Conservation (phyloP, 2,329 filamentous ascomycete genomes). For the Trichoderma cornu-damae region DNA sequence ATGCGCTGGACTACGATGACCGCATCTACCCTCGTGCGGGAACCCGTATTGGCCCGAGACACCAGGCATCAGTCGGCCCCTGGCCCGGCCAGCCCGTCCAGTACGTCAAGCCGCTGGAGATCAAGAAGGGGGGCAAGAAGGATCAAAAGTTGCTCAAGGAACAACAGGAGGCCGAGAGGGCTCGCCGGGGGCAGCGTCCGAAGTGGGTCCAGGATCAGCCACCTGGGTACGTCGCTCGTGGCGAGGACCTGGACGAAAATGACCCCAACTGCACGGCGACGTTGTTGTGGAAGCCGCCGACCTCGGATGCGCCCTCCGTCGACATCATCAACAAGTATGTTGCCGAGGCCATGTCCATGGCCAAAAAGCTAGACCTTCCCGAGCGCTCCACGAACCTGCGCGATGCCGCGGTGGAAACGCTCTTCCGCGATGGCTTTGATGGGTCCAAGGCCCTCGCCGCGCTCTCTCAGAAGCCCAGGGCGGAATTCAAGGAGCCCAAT, state of each 20-base stretch:
- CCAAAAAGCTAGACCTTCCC: slow-evolving; percentile 63
- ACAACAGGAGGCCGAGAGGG: slow-evolving; percentile 73
- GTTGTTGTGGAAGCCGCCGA: slow-evolving; percentile 72
- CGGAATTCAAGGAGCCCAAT: slow-evolving; percentile 78
- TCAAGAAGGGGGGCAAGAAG: slow-evolving; percentile 77
- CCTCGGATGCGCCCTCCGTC: slow-evolving; percentile 45
- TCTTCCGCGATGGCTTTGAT: slow-evolving; percentile 69
- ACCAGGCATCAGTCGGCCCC: slow-evolving; percentile 78
- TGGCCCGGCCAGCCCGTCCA: slow-evolving; percentile 89
- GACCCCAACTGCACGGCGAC: slow-evolving; percentile 71
- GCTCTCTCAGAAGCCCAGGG: slow-evolving; percentile 62
- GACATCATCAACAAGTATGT: slow-evolving; percentile 72
- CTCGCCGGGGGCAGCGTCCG: slow-evolving; percentile 72
- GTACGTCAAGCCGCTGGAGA: slow-evolving; percentile 81
- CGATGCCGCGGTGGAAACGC: slow-evolving; percentile 71
- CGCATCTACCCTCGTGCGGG: slow-evolving; percentile 94
- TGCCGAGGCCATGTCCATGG: slow-evolving; percentile 59
- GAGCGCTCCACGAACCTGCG: slow-evolving; percentile 78
- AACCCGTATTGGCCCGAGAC: slow-evolving; percentile 82
- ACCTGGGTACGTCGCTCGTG: slow-evolving; percentile 74
- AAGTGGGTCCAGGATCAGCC: slow-evolving; percentile 95
- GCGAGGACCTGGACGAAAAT: slow-evolving; percentile 67
- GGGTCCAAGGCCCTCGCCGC: slow-evolving; percentile 63
- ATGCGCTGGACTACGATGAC: slow-evolving; percentile 94
- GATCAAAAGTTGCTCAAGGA: slow-evolving; percentile 78